Evolutionary conservation across 139 green algal genomes (phyloP).

Genomic region (Auxenochlorella pyrenoidosa): DNA sequence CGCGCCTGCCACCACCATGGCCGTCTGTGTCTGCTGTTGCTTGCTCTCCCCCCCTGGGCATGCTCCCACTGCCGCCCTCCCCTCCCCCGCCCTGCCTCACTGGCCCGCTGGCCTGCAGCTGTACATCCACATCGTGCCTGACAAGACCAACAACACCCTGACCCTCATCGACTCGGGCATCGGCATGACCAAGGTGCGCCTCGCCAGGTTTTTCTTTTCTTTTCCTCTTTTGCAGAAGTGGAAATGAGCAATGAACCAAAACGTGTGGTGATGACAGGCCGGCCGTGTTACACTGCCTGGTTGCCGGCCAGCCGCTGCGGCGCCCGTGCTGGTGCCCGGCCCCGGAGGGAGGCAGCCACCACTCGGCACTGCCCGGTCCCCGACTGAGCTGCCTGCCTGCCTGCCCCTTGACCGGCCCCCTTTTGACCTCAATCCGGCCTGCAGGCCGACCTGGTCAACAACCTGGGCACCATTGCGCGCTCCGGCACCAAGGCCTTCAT

Average conservation of each 20-base stretch:
- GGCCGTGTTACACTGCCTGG: no score
- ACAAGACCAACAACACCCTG: constrained; percentile 98
- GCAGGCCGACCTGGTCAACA: constrained; percentile 96
- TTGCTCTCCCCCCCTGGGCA: no score
- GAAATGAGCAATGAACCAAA: no score
- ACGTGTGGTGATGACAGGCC: no score
- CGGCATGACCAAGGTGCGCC: constrained; percentile 94
- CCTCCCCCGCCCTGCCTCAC: not conserved
- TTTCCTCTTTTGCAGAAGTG: no score
- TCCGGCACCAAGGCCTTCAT: constrained; percentile 99
- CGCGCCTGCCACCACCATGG: no score
- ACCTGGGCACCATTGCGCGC: constrained; percentile 98
- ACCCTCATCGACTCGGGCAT: constrained; percentile 96
- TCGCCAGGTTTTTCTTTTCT: no score
- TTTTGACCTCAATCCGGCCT: not conserved
- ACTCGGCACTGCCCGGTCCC: no score
- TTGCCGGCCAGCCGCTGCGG: no score
- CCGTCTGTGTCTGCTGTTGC: no score
- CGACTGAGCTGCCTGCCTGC: not conserved
- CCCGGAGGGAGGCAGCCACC: no score
- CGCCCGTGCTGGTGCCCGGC: no score
- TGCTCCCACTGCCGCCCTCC: not conserved
- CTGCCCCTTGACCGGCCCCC: not conserved
- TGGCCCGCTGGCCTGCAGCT: constrained; percentile 36
- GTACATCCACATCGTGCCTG: constrained; percentile 88